Evolutionary conservation across 2,329 filamentous ascomycete genomes (phyloP), one percentile per base, ranked within the genome.

Genomic region (Aspergillus persii): DNA sequence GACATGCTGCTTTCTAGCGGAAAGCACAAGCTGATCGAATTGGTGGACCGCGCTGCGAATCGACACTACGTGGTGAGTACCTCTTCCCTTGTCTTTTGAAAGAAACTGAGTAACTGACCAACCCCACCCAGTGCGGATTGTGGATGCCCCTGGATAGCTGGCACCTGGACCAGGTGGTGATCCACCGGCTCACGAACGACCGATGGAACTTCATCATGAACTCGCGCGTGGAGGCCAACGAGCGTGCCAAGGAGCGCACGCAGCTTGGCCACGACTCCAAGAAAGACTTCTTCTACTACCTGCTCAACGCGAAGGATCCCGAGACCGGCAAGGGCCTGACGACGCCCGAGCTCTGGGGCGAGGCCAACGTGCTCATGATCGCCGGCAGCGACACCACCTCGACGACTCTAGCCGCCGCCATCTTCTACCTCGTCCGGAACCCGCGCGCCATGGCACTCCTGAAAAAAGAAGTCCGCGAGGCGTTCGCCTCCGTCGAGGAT

Each of bases 221-320:
- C 76, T 89, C 86, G 73, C 86, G 87, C 53, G 78, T 80, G 2
- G 88, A 90, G 74, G 81, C 89, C 46, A 82, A 82, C 12, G 85
- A 90, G 68, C 83, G 88, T 27, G 89, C 87, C 52, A 85, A 86
- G 56, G 74, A 77, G 57, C 71, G 74, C 26, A 64, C 74, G 61
- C 77, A 88, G 29, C 87, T 87, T 30, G 85, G 86, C 63, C 85
- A 84, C 63, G 86, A 83, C 51, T 86, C 86, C 66, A 87, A 88
- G 36, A 86, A 87, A 58, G 89, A 91, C 70, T 91, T 91, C 78
- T 91, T 91, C 77, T 87, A 90, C 74, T 87, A 91, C 72, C 81
- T 92, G 9, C 82, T 91, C 60, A 87, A 87, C 68, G 88, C 89
- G 7, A 84, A 84, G 44, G 89, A 91, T 64, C 87, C 88, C 11